phyloP scores from a whole-genome alignment of 176 grass and related monocot genomes.

The Stipa capillata region DNA sequence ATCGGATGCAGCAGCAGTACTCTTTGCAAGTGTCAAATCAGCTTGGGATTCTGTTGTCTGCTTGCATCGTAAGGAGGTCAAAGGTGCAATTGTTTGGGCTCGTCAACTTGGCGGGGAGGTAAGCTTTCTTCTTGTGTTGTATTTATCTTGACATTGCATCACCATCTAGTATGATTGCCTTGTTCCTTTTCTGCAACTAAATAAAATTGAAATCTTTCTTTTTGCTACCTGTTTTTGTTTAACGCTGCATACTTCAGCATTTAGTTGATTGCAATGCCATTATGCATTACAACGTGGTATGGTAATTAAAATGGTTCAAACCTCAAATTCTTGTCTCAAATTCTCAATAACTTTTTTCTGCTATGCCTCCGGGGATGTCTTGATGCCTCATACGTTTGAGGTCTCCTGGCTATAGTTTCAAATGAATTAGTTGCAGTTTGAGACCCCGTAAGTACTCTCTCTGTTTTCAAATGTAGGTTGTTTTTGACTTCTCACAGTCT shows the following conservation, averaged over 20 bases:
- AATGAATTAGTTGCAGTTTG: not conserved
- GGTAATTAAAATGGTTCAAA: not conserved
- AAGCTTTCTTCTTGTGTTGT: not conserved
- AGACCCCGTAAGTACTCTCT: not conserved
- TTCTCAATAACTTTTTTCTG: not conserved
- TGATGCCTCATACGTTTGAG: not conserved
- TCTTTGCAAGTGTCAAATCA: constrained; percentile 71
- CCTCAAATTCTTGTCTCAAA: not conserved
- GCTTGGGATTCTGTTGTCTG: constrained; percentile 56
- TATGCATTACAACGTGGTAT: not conserved
- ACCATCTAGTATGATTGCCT: not conserved
- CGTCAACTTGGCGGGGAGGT: constrained; percentile 97
- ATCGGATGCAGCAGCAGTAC: constrained; percentile 59
- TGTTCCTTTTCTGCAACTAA: not conserved
- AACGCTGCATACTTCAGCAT: not conserved
- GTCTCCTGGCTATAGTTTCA: not conserved
- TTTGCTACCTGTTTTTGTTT: not conserved
- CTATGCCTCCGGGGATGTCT: not conserved
- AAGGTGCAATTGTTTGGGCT: constrained; percentile 73
- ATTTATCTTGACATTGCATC: not conserved
- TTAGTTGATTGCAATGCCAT: not conserved
- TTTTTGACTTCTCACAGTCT: too few species aligned
- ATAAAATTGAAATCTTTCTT: not conserved
- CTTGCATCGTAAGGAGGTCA: constrained; percentile 76
- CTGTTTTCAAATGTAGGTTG: too few species aligned